Evolutionary conservation across 176 grass and related monocot species (phyloP).

Genomic region (Phragmites australis): DNA sequence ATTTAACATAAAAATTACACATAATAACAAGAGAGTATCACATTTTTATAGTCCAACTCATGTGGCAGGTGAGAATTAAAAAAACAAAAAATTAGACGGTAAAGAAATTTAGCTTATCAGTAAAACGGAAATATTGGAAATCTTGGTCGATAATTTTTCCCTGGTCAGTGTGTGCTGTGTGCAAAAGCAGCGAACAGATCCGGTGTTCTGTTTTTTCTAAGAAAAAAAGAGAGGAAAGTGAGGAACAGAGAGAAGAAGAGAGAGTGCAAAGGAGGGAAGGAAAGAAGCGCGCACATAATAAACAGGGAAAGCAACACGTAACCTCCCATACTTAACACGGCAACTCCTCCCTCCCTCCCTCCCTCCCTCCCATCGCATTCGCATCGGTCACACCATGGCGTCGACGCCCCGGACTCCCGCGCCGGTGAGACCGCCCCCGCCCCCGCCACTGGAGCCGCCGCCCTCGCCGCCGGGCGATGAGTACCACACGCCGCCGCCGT

Average conservation of each 20-base stretch:
- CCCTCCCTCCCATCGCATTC: neutral
- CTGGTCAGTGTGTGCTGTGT: no score
- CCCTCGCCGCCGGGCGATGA: conserved; percentile 40
- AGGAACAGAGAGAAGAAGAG: neutral
- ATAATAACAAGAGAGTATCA: no score
- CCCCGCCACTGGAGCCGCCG: conserved; percentile 16
- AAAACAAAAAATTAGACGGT: no score
- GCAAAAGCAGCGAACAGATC: neutral
- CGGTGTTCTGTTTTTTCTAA: neutral
- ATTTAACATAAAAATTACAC: no score
- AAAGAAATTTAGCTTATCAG: no score
- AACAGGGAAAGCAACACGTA: conserved; percentile 38
- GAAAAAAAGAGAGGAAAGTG: neutral
- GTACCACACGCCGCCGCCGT: conserved; percentile 47
- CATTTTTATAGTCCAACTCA: no score
- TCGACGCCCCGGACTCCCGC: conserved; percentile 35
- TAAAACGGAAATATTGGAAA: no score
- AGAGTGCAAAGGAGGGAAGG: neutral
- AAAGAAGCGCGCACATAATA: conserved; percentile 25
- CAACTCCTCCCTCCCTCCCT: conserved; percentile 8
- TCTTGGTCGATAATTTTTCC: no score
- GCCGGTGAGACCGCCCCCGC: conserved; percentile 43
- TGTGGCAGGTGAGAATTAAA: no score
- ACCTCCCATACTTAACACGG: conserved; percentile 37
- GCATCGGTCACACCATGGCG: conserved; percentile 20